Evolutionary conservation across 371 early-diverging fungal genomes (phyloP).

Genomic region (Rhizopus sp.): DNA sequence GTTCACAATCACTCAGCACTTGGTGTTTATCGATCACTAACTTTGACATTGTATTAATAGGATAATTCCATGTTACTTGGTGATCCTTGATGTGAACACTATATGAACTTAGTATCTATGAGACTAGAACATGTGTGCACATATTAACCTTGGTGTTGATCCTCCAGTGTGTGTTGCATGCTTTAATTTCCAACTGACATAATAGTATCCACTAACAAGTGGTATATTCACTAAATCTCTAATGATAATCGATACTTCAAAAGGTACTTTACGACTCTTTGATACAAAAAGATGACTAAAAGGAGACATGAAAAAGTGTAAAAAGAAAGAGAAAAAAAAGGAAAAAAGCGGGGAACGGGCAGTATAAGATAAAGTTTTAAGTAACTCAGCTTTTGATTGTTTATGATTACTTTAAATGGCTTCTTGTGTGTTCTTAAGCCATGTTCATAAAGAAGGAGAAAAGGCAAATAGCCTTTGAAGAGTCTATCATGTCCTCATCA

Average conservation of each 20-base stretch:
- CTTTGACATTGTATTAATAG: constrained; percentile 39
- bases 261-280: constrained; percentile 59
- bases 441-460: too few relatives aligned
- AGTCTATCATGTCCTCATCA: too few relatives aligned
- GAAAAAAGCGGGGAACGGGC: background rate
- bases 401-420: too few relatives aligned
- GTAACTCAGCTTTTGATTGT: too few relatives aligned
- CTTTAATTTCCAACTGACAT: constrained; percentile 64
- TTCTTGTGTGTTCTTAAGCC: too few relatives aligned
- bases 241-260: constrained; percentile 48
- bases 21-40: constrained; percentile 61
- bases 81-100: constrained; percentile 62
- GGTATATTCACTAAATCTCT: constrained; percentile 69
- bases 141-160: constrained; percentile 47
- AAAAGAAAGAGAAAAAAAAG: background rate
- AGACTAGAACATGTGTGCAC: background rate
- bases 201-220: constrained; percentile 66
- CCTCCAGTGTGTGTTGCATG: constrained; percentile 48
- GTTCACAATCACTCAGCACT: constrained; percentile 59
- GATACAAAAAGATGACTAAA: constrained; percentile 54
- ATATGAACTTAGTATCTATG: background rate
- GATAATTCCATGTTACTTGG: constrained; percentile 51
- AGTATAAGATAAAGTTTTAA: too few relatives aligned
- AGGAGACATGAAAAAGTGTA: constrained; percentile 13
- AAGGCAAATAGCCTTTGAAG: too few relatives aligned